phyloP scores from a whole-genome alignment of 176 grass and related monocot genomes.

The Calamus simplicifolius region DNA sequence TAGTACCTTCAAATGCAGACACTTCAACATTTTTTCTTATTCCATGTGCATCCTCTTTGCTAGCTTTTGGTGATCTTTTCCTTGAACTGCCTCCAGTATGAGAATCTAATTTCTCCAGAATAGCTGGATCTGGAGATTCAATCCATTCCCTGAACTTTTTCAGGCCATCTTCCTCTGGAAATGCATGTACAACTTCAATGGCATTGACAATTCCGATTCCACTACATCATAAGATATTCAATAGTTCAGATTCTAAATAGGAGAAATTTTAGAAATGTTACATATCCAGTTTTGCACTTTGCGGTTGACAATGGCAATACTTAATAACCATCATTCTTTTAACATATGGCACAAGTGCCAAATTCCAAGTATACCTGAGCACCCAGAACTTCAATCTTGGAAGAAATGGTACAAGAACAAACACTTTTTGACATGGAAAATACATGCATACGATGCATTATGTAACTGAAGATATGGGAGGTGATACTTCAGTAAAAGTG shows the following conservation, averaged over 20 bases:
- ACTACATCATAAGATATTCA: constrained; percentile 35
- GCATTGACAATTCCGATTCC: constrained; percentile 98
- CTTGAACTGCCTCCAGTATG: constrained; percentile 40
- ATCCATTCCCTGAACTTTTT: constrained; percentile 91
- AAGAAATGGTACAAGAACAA: no score
- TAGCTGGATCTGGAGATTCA: constrained; percentile 84
- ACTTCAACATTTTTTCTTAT: constrained; percentile 23
- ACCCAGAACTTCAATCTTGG: no score
- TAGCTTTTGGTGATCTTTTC: constrained; percentile 36
- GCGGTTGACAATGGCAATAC: no score
- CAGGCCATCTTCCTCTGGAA: constrained; percentile 91
- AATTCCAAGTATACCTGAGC: no score
- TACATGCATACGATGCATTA: no score
- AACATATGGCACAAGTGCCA: no score
- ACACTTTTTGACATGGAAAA: no score
- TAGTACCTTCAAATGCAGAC: constrained; percentile 12
- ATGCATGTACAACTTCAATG: constrained; percentile 94
- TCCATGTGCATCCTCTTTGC: constrained; percentile 25
- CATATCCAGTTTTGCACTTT: no score
- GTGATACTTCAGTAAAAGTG: no score
- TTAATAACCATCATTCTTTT: no score
- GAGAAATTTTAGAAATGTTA: no score
- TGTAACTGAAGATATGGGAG: no score
- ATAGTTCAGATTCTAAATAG: constrained; percentile 8
- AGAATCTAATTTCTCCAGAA: constrained; percentile 58